Conservation (phyloP, 2,329 filamentous ascomycete species). For the Xylariaceae sp. region DNA sequence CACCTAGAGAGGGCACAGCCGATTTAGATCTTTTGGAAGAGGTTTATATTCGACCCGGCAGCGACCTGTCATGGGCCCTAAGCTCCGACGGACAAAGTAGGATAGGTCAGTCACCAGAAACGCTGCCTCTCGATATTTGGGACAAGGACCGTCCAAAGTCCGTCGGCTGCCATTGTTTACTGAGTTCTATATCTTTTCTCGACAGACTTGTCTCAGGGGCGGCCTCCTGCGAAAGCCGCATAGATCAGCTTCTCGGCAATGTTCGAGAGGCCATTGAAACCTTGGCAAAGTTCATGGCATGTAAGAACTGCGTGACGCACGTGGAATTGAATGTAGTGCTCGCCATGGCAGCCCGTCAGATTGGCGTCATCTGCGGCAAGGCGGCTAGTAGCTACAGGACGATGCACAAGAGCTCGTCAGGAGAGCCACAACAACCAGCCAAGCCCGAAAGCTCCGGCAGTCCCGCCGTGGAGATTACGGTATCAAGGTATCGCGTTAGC, state of each 20-base stretch:
- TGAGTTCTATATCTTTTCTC: not conserved
- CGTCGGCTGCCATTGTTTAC: not conserved
- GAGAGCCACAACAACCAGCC: not conserved
- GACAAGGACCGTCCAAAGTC: not conserved
- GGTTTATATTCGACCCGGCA: not conserved
- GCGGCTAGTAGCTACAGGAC: not conserved
- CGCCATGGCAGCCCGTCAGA: not conserved
- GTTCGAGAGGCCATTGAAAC: not conserved
- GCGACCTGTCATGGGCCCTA: not conserved
- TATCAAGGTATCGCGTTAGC: not conserved
- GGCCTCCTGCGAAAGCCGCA: not conserved
- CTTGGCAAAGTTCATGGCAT: not conserved
- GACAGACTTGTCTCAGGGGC: not conserved
- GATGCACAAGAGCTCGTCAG: not conserved
- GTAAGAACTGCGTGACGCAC: not conserved
- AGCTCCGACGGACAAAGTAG: not conserved
- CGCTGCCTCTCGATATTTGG: not conserved
- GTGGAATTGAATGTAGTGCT: not conserved
- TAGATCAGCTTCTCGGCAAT: not conserved
- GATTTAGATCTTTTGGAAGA: not conserved
- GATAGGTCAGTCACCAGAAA: not conserved
- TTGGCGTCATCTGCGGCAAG: not conserved
- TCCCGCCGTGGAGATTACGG: not conserved
- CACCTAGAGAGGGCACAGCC: not conserved
- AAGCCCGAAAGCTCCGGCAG: not conserved